Base-by-base conservation (phyloP, 2,329 filamentous ascomycete species). In the Thielaviopsis euricoi region DNA sequence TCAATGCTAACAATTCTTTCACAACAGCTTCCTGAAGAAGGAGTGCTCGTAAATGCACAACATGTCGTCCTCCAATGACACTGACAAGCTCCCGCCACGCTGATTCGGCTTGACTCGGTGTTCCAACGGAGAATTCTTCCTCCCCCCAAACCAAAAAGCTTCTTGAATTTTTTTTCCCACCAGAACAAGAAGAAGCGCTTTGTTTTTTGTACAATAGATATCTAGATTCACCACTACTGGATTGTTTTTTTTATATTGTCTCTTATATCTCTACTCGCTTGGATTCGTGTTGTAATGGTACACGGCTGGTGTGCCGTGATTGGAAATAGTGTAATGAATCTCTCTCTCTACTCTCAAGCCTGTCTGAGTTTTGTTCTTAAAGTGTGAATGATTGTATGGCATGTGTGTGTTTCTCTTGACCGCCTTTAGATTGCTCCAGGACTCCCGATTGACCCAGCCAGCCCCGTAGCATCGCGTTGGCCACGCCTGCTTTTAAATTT, bases 1-100 rank as follows among this genome's bases (percentile, higher is more conserved):
- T 1, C 22, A 17, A 43, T 51, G 55, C 67, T 70, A 66, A 71
- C 64, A 25, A 37, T 46, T 53, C 3, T 46, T 53, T 3, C 37
- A 15, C 23, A 26, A 60, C 48, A 60, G 58, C 50, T 60, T 49
- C 55, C 55, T 60, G 40, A 60, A 60, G 51, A 55, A 60, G 55
- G 58, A 60, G 55, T 60, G 58, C 58, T 60, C 56, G 55, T 49
- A 52, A 58, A 21, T 50, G 21, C 25, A 49, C 25, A 37, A 37
- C 26, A 37, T 19, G 13, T 22, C 52, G 52, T 37, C 33, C 25
- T 23, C 17, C 54, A 15, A 19, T 40, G 43, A 33, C 29, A 21
- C 51, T 60, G 40, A 61, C 53, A 29, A 37, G 1, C 15, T 49
- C 13, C 52, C 29, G 52, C 48, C 23, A 46, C 46, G 53, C 22